Base-by-base conservation (phyloP, 129 eudicot species). In the Logfia minima region DNA sequence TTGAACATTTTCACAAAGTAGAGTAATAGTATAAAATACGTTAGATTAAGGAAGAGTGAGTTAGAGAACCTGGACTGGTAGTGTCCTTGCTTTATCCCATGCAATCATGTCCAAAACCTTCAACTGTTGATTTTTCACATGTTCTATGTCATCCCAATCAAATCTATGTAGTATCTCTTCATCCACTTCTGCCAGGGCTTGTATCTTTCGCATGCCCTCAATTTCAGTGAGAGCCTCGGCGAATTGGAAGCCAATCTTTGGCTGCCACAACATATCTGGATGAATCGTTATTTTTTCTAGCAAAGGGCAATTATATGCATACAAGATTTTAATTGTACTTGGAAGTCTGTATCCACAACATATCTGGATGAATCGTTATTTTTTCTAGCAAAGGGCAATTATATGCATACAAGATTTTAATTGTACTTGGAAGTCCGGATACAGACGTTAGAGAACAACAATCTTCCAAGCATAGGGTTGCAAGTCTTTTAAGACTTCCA, bases 401-500 rank as follows among this genome's bases (percentile, higher is more conserved):
- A 1, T 28, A 0, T 1, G 21, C 24, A n/a, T 0, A 0, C 35
- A 80, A 28, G 58, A 2, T 5, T 34, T 19, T 8, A 19, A 80
- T 10, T 66, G 74, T 39, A 24, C 18, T 21, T 55, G 75, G 84
- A 21, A 80, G 71, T 2, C 29, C 0, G 7, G 37, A 34, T 5
- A 34, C 6, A 34, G 37, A 34, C 6, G 37, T 34, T 34, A 34
- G 37, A 34, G 37, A 34, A 34, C 7, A 34, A 34, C 37, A 34
- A 34, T 5, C 37, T 34, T 34, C 6, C 37, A 34, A 34, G 7
- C 37, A 34, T 34, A 34, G 37, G 37, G 39, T 16, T 32, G 22
- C 77, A 70, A 81, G 67, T 66, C 26, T 60, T 7, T 19, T 22
- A 58, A 59, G 85, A 34, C 70, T 58, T 75, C 51, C 76, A 41